Evolutionary conservation across 164 flowering plant species (phyloP), one percentile per base, ranked within the genome.

Genomic region (Liriodendron chinense): DNA sequence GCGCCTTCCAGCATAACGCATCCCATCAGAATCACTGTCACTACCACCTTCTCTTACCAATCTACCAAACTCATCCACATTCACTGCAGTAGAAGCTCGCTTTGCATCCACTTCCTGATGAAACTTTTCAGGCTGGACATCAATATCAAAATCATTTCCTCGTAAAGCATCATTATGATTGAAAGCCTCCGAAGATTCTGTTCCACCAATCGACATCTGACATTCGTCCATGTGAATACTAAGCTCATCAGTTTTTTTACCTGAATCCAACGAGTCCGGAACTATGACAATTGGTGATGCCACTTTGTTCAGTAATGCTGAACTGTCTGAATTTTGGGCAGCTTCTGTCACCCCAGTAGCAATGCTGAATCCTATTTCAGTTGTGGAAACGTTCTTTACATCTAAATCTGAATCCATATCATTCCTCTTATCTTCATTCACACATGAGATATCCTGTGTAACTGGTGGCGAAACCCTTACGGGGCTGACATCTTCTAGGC

Each of bases 41-140:
- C 86, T 90, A 23, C 70, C 86, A 78, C 82, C 91, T 75, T 92
- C 88, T 79, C 82, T 87, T 34, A 89, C 78, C 79, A 91, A 81
- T 82, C 99, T 90, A 68, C 99, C 99, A 84, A 90, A 95, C 82
- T 91, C 89, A 80, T 95, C 99, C 21, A 92, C 88, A 75, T 91
- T 88, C 18, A 28, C 23, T 28, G 73, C 71, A 71, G 74, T 21
- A 6, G 87, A 48, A 59, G 71, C 73, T 69, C 65, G 68, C 70
- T 79, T 80, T 18, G 26, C 63, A 68, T 74, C 72, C 57, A 28
- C 84, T 62, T 82, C 81, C 76, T 80, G 80, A 59, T 70, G 79
- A 25, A 68, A 4, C 70, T 83, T 78, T 65, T 25, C 73, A 76
- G 61, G 61, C 47, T 71, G 72, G 80, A 59, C 47, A 57, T 48